Base-by-base conservation (phyloP, 306 rosid species). In the Gleditsia sinensis region DNA sequence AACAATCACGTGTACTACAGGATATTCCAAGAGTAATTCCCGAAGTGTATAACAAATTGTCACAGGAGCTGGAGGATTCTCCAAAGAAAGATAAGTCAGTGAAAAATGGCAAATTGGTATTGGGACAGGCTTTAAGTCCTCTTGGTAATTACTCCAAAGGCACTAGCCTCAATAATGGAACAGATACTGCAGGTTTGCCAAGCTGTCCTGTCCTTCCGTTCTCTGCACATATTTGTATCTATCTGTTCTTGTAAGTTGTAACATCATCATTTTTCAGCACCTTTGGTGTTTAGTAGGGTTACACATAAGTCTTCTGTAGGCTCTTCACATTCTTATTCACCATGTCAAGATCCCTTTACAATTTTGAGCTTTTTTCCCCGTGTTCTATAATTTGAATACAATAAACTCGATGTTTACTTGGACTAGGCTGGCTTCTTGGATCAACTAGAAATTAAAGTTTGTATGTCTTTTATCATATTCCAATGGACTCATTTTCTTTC, bases 11-110 rank as follows among this genome's bases (percentile, higher is more conserved):
- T n/a, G 51, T 88, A 42, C 56, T 90, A 28, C 70, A 74, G 58
- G 81, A 82, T 30, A 63, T 78, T 72, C 96, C 88, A 42, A 74
- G 77, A 58, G 83, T 90, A 50, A 80, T 92, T 74, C 86, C 98
- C 60, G 94, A 87, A 39, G 69, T 54, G 71, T 65, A 77, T 69
- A 19, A 19, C 54, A 81, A 78, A 62, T 78, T 74, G 3, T 75
- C 81, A 33, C 69, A 16, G 3, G 77, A 87, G 55, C 73, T 16
- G 2, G 77, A 87, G 56, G 54, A 74, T 55, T 80, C 81, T 42
- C 65, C 75, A 4, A 36, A 45, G 33, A 33, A 72, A 73, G 80
- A 68, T 75, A 80, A 75, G 74, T 70, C 56, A 78, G 84, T 69
- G 81, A 30, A 34, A 74, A 64, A 78, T 72, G 63, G 67, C 50